A percentile compares a stretch with the other conserved stretches of the same genome.
Conservation (phyloP, 2,329 filamentous ascomycete genomes). For the Coleophoma cylindrospora region DNA sequence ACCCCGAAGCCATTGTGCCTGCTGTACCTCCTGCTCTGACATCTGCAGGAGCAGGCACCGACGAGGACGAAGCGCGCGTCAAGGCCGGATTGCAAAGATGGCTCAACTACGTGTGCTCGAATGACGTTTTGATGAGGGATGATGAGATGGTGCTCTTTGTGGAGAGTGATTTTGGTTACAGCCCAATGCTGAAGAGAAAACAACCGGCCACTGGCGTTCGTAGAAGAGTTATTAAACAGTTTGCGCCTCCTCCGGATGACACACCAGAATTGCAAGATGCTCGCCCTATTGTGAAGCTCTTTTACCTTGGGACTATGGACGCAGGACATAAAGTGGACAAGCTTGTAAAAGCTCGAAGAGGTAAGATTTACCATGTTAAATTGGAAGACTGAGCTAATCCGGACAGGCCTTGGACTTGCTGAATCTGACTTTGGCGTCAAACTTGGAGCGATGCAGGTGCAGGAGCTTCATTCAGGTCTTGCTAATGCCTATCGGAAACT, state of each 20-base stretch:
- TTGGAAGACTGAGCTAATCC: conserved; percentile 23
- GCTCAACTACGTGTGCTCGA: conserved; percentile 90
- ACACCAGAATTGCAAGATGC: conserved; percentile 91
- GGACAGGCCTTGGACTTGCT: conserved; percentile 78
- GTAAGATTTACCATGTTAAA: conserved; percentile 42
- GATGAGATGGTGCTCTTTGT: conserved; percentile 98
- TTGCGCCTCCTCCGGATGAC: conserved; percentile 94
- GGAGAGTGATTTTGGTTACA: conserved; percentile 98
- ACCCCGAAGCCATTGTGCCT: conserved; percentile 90
- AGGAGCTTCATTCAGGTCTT: conserved; percentile 85
- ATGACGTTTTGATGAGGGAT: conserved; percentile 88
- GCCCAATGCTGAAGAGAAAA: conserved; percentile 89
- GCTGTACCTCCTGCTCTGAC: conserved; percentile 93
- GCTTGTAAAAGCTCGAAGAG: conserved; percentile 85
- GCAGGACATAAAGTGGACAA: conserved; percentile 95
- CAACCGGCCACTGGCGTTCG: conserved; percentile 95
- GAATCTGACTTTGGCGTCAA: conserved; percentile 94
- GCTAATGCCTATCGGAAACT: conserved; percentile 91
- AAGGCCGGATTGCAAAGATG: conserved; percentile 89
- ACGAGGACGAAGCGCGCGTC: conserved; percentile 87
- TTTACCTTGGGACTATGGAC: conserved; percentile 94
- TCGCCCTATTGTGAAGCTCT: conserved; percentile 86
- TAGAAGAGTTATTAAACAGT: conserved; percentile 95
- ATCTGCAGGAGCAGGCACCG: conserved; percentile 89
- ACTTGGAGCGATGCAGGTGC: conserved; percentile 77